Evolutionary conservation across 129 eudicot species (phyloP).

Genomic region (Rutidosis leptorrhynchoides): DNA sequence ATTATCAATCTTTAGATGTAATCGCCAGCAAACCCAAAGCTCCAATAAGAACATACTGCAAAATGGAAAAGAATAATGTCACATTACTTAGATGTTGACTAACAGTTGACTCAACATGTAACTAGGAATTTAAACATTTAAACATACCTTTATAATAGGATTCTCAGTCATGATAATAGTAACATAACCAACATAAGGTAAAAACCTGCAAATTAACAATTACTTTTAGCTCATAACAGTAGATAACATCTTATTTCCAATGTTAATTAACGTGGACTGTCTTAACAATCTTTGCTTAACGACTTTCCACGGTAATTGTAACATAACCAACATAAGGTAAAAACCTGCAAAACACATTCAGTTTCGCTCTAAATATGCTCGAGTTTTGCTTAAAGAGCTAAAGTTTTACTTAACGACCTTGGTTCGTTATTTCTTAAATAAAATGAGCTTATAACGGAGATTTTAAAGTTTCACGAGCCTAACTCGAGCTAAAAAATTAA

Average conservation of each 20-base stretch:
- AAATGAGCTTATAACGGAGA: no score
- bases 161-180: slow-evolving; percentile 82
- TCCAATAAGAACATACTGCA: slow-evolving; percentile 79
- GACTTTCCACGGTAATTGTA: no score
- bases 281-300: no score
- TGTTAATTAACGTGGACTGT: background rate
- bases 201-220: slow-evolving; percentile 53
- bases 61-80: slow-evolving; percentile 2
- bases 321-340: no score
- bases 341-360: no score
- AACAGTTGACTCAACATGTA: background rate
- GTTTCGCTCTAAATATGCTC: no score
- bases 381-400: no score
- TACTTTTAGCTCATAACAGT: slow-evolving; percentile 6
- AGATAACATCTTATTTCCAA: background rate
- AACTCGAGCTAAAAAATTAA: no score
- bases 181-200: slow-evolving; percentile 80
- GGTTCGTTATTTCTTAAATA: no score
- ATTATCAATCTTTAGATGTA: slow-evolving; percentile 52
- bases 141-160: slow-evolving; percentile 64
- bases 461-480: no score
- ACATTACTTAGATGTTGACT: slow-evolving; percentile 11
- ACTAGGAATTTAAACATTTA: background rate
- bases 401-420: no score
- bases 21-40: slow-evolving; percentile 64